phyloP scores from a whole-genome alignment of 2,329 filamentous ascomycete genomes.

The Apiospora rasikravindrae region DNA sequence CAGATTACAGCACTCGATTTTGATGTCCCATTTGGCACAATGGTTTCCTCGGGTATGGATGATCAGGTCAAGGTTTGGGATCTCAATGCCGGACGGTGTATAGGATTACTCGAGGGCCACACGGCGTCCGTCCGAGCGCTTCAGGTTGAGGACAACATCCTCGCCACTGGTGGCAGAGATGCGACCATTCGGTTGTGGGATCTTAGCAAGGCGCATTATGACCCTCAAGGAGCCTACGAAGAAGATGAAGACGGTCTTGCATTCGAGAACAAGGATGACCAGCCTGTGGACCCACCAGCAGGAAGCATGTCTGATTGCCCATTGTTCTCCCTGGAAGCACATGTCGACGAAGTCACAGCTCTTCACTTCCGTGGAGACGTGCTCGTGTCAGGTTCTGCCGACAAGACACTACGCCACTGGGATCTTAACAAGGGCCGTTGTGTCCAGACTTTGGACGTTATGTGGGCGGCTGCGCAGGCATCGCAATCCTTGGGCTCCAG shows the following conservation, averaged over 20 bases:
- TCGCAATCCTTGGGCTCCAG: constrained; percentile 69
- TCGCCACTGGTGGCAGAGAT: constrained; percentile 93
- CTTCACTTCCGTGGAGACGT: constrained; percentile 89
- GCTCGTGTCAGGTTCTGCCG: constrained; percentile 91
- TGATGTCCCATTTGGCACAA: constrained; percentile 93
- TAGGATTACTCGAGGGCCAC: constrained; percentile 90
- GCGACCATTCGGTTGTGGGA: constrained; percentile 96
- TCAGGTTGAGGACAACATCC: constrained; percentile 93
- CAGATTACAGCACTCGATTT: constrained; percentile 91
- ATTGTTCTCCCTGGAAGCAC: constrained; percentile 85
- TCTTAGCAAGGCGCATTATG: constrained; percentile 84
- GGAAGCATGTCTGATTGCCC: constrained; percentile 89
- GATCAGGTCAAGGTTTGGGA: constrained; percentile 97
- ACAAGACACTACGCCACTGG: constrained; percentile 98
- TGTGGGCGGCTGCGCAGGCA: constrained; percentile 96
- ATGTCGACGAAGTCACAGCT: constrained; percentile 93
- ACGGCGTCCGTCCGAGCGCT: constrained; percentile 90
- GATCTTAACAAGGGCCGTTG: constrained; percentile 97
- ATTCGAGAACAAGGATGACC: constrained; percentile 73
- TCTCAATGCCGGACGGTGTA: constrained; percentile 88
- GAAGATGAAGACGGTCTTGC: constrained; percentile 69
- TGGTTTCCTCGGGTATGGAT: constrained; percentile 91
- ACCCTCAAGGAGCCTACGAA: constrained; percentile 68
- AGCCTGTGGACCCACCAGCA: constrained; percentile 70
- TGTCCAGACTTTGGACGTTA: constrained; percentile 94